Evolutionary conservation across 148 eudicot species (phyloP).

Genomic region (Pharnaceum exiguum): DNA sequence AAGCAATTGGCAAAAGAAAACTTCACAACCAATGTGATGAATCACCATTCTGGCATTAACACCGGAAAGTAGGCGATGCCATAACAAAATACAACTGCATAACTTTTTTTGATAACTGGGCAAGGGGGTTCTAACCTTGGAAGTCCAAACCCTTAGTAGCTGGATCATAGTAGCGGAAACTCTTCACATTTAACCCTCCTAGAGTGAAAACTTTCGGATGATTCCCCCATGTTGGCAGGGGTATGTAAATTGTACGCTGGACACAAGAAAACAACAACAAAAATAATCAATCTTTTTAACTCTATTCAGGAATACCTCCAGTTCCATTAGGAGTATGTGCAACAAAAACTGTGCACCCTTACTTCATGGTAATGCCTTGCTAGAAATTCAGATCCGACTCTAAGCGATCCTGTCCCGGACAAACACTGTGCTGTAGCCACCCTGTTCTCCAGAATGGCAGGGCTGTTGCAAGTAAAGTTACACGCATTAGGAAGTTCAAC

Average conservation of each 20-base stretch:
- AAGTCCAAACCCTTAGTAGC: constrained; percentile 80
- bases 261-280: constrained; percentile 36
- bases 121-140: constrained; percentile 46
- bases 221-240: constrained; percentile 96
- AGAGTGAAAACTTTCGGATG: constrained; percentile 69
- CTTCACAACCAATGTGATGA: neutral
- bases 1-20: neutral
- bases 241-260: constrained; percentile 78
- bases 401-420: constrained; percentile 94
- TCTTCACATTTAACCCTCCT: constrained; percentile 78
- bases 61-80: neutral
- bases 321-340: neutral
- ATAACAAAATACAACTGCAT: neutral
- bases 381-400: constrained; percentile 91
- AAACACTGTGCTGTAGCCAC: constrained; percentile 88
- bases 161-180: constrained; percentile 87
- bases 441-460: constrained; percentile 80
- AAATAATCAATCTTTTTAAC: constrained; percentile 2
- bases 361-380: constrained; percentile 91
- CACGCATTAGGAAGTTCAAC: neutral
- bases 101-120: too few relatives aligned
- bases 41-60: neutral
- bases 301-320: neutral
- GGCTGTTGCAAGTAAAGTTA: constrained; percentile 39
- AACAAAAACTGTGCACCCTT: constrained; percentile 14